Evolutionary conservation across 257 asterid genomes (phyloP), one percentile per base, ranked within the genome.

Genomic region (Solanum pinnatisectum): DNA sequence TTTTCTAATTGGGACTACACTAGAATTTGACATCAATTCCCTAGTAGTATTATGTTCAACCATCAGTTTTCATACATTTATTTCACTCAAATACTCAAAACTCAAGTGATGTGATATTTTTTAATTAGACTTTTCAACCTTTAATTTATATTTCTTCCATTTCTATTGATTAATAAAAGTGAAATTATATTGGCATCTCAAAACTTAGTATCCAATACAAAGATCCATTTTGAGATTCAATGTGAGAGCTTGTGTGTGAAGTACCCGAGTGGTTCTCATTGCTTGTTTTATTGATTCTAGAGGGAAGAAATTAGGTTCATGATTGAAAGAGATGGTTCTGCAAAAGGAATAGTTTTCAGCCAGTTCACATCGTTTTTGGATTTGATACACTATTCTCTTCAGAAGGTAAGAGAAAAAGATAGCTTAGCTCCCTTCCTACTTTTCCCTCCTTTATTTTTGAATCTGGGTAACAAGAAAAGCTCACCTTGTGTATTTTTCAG

Each of bases 241-340:
- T 12, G 60, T n/a, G 65, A 42, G 65, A 42, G 37, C 37, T 10
- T 22, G 65, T 27, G n/a, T 44, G 3, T 79, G 67, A 30, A 79
- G 85, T 44, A 15, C 67, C 20, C 20, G 39, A 42, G n/a, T 79
- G 25, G 59, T 44, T 46, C 44, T 76, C 89, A 65, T 84, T 88
- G 63, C 88, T 88, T 70, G 86, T 67, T 87, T 60, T 68, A 72
- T 78, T 89, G 88, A 79, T 90, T 85, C 42, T 92, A 96, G 99
- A 95, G 98, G 92, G 98, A 96, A 91, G 98, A 96, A 93, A 95
- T 96, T 52, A 92, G 98, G 89, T 92, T 86, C 88, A 96, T 96
- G 99, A 93, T 95, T 87, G 99, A 96, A 92, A 94, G 97, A 91
- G 98, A 96, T 91, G 98, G 99, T 85, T 95, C 99, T 44, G 98